Evolutionary conservation across 352 stramenopile species (phyloP), one percentile per base, ranked within the genome.

Genomic region (Aphanomyces euteiches): DNA sequence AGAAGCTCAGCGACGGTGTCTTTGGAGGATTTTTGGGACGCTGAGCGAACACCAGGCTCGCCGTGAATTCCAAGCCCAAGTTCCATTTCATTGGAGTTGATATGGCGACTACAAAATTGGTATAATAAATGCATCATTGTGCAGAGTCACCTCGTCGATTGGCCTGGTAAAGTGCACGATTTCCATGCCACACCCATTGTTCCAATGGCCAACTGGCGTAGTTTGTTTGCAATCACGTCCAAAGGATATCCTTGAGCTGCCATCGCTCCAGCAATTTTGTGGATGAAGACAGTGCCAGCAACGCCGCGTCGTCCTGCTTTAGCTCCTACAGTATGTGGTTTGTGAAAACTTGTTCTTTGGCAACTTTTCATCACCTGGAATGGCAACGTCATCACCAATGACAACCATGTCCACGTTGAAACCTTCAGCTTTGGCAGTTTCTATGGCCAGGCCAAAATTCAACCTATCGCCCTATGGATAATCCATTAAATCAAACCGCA

Each of bases 401-500:
- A 99, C 83, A 8, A 99, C 92, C 90, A 99, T 98, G 74, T 93
- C 83, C 54, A 90, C 93, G 40, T 89, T 74, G 67, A 96, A 81
- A 4, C 93, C 93, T 69, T 98, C 88, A 8, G 89, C 78, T 78
- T 97, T 97, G 56, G 97, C 96, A 54, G 94, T 88, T 81, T 99
- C 97, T 38, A 96, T 91, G 5, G 97, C 97, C 73, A 99, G 90
- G 0, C 96, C 97, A 78, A 99, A 99, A 81, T 99, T 99, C 47
- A 99, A 83, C 47, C 95, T 87, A 80, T 99, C 97, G 34, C 97
- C 96, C 77, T 66, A 66, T 19, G 15, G 13, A 19, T n/a, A 53
- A 19, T n/a, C 13, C 13, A 53, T 53, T 19, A 53, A 50, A 19
- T 15, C n/a, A 2, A 19, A n/a, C 2, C n/a, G 13, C 13, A n/a